phyloP scores from a whole-genome alignment of 2,329 filamentous ascomycete genomes.

The Myriosclerotinia duriaeana region DNA sequence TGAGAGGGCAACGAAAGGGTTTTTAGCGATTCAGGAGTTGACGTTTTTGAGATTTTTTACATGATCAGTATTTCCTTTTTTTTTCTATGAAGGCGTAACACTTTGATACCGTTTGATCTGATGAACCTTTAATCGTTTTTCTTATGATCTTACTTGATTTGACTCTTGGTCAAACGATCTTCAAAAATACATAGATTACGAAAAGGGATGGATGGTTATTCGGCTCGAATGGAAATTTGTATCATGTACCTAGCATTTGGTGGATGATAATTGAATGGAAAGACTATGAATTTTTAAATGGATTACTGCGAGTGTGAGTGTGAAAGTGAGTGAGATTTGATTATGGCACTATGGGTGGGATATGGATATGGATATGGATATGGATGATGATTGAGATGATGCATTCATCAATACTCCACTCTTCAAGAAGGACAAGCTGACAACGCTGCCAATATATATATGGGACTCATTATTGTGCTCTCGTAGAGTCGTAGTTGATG shows the following conservation, averaged over 20 bases:
- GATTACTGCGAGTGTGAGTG: neutral
- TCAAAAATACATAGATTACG: conserved; percentile 12
- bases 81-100: conserved; percentile 35
- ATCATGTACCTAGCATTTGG: conserved; percentile 39
- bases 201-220: conserved; percentile 15
- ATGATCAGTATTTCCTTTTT: conserved; percentile 33
- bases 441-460: neutral
- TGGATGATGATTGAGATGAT: neutral
- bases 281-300: conserved; percentile 32
- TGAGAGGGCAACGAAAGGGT: conserved; percentile 29
- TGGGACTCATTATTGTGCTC: no score
- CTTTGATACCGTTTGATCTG: conserved; percentile 30
- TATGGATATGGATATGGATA: neutral
- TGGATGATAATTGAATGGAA: conserved; percentile 35
- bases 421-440: neutral
- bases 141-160: conserved; percentile 17
- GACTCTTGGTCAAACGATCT: conserved; percentile 3
- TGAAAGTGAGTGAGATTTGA: neutral
- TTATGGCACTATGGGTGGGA: neutral
- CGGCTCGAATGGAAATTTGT: conserved; percentile 31
- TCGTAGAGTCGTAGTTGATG: no score
- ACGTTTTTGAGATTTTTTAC: conserved; percentile 41
- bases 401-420: neutral
- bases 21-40: conserved; percentile 42
- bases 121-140: conserved; percentile 7